Base-by-base conservation (phyloP, 2,329 filamentous ascomycete genomes). In the Thelonectria olida region DNA sequence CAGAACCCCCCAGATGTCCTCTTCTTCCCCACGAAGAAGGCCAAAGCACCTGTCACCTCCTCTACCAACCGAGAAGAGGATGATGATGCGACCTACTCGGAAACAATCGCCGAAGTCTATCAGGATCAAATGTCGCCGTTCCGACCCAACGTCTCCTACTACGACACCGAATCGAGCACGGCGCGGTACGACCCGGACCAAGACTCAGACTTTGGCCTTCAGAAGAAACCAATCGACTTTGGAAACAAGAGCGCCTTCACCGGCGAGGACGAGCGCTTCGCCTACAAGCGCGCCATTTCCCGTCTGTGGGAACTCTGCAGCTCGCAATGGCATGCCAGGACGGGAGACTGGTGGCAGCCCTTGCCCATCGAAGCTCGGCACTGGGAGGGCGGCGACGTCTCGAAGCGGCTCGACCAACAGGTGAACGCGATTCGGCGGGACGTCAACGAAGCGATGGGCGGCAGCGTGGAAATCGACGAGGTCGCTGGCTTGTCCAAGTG, bases 281-380 rank as follows among this genome's bases (percentile, higher is more conserved):
- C 92, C 0, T 94, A 93, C 68, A 92, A 92, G 75, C 83, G 92
- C 22, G 92, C 92, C 2, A 83, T 87, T 42, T 92, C 89, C 66
- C 81, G 92, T n/a, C 79, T 96, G 3, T 96, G 91, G 92, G 91
- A 96, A 77, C 87, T 96, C 73, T 95, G 91, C 74, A 87, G 90
- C 17, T 82, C 81, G 36, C 80, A 84, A 62, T 95, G 92, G 92
- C 92, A 92, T 79, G 82, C 83, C 3, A 79, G 90, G 47, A 80
- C 78, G 4, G 85, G 84, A 4, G 78, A 81, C 7, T 94, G 91
- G 91, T 94, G 92, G 91, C 84, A 84, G 63, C 91, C 91, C 3
- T 72, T 93, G 38, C 84, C 88, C 1, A 64, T 74, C 0, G 87
- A 90, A 62, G 85, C 87, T 8, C 77, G 92, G 48, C 84, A 89